Percentiles rank a stretch among this genome's conserved stretches.
Evolutionary conservation across 768 basidiomycete species (phyloP).

Genomic region (Tylopilus felleus): DNA sequence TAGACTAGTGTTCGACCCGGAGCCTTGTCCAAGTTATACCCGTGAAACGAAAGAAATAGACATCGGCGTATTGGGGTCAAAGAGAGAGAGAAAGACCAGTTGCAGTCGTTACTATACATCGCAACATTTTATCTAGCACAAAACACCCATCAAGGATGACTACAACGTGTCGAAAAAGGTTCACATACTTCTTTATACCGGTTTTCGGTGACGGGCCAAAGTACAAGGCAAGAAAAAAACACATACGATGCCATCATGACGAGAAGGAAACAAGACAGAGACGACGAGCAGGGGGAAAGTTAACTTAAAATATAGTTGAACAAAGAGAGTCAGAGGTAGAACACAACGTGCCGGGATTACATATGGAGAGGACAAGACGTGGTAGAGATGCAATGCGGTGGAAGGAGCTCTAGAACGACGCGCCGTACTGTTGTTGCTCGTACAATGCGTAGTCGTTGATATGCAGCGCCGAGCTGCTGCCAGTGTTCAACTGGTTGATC

Average conservation of each 20-base stretch:
- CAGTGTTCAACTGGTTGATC: slow-evolving; percentile 31
- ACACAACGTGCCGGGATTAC: not conserved
- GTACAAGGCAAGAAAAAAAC: not conserved
- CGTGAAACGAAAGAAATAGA: too few relatives aligned
- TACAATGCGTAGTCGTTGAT: slow-evolving; percentile 30
- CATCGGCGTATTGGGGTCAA: too few relatives aligned
- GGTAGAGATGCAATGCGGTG: not conserved
- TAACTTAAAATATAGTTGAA: not conserved
- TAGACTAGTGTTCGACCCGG: too few relatives aligned
- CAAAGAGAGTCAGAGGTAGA: not conserved
- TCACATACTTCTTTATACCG: too few relatives aligned
- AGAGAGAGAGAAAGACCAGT: not conserved
- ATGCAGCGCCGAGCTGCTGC: slow-evolving; percentile 13
- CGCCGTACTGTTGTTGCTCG: slow-evolving; percentile 17
- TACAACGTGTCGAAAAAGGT: not conserved
- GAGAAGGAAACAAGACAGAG: not conserved
- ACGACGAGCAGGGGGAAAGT: not conserved
- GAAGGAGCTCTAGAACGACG: slow-evolving; percentile 3
- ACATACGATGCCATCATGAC: not conserved
- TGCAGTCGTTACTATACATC: not conserved
- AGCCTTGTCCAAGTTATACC: too few relatives aligned
- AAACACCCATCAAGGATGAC: not conserved
- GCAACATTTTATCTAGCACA: too few relatives aligned
- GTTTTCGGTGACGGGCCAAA: too few relatives aligned
- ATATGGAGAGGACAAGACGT: not conserved